Evolutionary conservation across 176 grass and related monocot species (phyloP), one percentile per base, ranked within the genome.

Genomic region (Poa pratensis): DNA sequence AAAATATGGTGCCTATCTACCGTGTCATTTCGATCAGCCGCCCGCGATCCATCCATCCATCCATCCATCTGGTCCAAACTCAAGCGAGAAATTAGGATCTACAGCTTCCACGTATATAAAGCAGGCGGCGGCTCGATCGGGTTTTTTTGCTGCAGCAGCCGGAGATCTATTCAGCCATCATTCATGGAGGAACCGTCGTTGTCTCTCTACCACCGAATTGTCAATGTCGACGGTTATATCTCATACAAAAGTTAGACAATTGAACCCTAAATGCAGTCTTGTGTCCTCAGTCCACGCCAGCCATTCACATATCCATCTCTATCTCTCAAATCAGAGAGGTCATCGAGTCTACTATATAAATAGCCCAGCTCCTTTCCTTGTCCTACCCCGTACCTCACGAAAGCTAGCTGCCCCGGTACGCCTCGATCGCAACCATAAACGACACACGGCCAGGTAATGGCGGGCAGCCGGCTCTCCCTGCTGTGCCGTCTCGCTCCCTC

Each of bases 291-390:
- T 69, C 71, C 13, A 42, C 18, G 22, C 30, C 32, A 63, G 51
- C 76, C 46, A 52, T 76, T 85, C 83, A 85, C 82, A 81, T 68
- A n/a, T 22, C 67, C 9, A 0, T n/a, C 6, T 30, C 34, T 6
- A 13, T 27, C 23, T 1, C 5, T 26, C 3, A 16, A 3, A 1
- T 28, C 13, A 3, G 26, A 53, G 27, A 52, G 27, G 27, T 52
- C 1, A 43, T 14, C 0, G 79, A 27, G 27, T 1, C 2, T 1
- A 30, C 27, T 19, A 55, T 79, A 85, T 90, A 90, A 82, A 86
- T 83, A 49, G 55, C 64, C 2, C 61, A 19, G 30, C 43, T 54
- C 68, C 15, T 53, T 17, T 73, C 77, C 50, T 58, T 54, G 12
- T 49, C 46, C 46, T 49, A 49, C 32, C 76, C 51, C 62, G 60